A percentile compares a stretch with the other conserved stretches of the same genome.
Conservation (phyloP, 1,284 basidiomycete species). For the Moesziomyces parantarcticus region DNA sequence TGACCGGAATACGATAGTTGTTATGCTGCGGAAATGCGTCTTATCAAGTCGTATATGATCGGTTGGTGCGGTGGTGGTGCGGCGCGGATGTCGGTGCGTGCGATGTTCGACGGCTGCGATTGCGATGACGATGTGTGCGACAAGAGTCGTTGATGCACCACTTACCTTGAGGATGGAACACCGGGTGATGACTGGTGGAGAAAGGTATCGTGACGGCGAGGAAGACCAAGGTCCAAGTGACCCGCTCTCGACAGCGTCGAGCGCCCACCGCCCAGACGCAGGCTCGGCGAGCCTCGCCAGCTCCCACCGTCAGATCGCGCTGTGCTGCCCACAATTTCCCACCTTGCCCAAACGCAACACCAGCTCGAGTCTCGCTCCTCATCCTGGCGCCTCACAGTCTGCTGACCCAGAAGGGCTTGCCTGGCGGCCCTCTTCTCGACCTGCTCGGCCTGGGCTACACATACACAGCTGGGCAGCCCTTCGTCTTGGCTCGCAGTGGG, state of each 20-base stretch:
- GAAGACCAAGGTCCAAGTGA: slow-evolving; percentile 23
- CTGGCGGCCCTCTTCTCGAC: too few relatives aligned
- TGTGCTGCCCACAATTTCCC: too few relatives aligned
- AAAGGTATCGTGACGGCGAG: slow-evolving; percentile 33
- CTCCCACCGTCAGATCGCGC: too few relatives aligned
- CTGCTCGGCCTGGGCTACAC: too few relatives aligned
- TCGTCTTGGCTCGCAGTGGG: too few relatives aligned
- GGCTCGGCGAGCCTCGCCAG: too few relatives aligned
- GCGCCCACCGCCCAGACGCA: too few relatives aligned
- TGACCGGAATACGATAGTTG: slow-evolving; percentile 3
- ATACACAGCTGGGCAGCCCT: too few relatives aligned
- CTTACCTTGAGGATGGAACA: slow-evolving; percentile 53
- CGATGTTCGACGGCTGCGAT: not conserved
- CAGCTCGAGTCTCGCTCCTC: too few relatives aligned
- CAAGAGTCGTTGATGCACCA: slow-evolving; percentile 13
- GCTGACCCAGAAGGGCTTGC: too few relatives aligned
- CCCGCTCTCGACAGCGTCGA: slow-evolving; percentile 3
- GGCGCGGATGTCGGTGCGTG: slow-evolving; percentile 2
- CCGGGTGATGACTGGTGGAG: slow-evolving; percentile 46
- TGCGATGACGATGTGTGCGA: slow-evolving; percentile 29
- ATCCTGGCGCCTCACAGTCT: too few relatives aligned
- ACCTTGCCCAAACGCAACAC: too few relatives aligned
- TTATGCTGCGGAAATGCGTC: slow-evolving; percentile 3
- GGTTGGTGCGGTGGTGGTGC: slow-evolving; percentile 2
- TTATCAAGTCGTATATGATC: not conserved